Evolutionary conservation across 768 basidiomycete species (phyloP).

Genomic region (Mycena maculata): DNA sequence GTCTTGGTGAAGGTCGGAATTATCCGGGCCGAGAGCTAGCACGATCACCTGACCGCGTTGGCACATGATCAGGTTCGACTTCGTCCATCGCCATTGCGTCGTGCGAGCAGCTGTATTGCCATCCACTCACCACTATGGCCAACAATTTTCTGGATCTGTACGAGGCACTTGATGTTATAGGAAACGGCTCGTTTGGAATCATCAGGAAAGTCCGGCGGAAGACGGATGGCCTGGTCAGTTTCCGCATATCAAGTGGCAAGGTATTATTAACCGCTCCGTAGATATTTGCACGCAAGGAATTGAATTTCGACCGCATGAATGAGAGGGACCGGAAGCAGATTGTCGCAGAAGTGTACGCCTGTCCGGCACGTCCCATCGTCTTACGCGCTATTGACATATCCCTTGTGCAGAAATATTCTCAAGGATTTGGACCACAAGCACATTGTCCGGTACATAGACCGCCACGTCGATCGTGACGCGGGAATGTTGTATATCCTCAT

Average conservation of each 20-base stretch:
- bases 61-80: no score
- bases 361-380: conserved; percentile 44
- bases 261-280: conserved; percentile 41
- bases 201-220: conserved; percentile 94
- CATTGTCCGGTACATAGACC: conserved; percentile 95
- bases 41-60: no score
- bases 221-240: conserved; percentile 81
- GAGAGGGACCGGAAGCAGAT: conserved; percentile 97
- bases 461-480: conserved; percentile 88
- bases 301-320: conserved; percentile 97
- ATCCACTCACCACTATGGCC: conserved; percentile 53
- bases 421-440: conserved; percentile 96
- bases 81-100: no score
- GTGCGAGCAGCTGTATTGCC: no score
- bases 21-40: no score
- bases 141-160: conserved; percentile 78
- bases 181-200: conserved; percentile 97
- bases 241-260: conserved; percentile 21
- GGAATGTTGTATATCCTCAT: conserved; percentile 97
- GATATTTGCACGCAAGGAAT: conserved; percentile 92
- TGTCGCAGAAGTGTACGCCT: conserved; percentile 97
- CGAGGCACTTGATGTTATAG: conserved; percentile 91
- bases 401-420: conserved; percentile 82
- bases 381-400: background rate
- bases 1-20: no score